phyloP scores from a whole-genome alignment of 108 stramenopile genomes.

The Skeletonema menzelii region DNA sequence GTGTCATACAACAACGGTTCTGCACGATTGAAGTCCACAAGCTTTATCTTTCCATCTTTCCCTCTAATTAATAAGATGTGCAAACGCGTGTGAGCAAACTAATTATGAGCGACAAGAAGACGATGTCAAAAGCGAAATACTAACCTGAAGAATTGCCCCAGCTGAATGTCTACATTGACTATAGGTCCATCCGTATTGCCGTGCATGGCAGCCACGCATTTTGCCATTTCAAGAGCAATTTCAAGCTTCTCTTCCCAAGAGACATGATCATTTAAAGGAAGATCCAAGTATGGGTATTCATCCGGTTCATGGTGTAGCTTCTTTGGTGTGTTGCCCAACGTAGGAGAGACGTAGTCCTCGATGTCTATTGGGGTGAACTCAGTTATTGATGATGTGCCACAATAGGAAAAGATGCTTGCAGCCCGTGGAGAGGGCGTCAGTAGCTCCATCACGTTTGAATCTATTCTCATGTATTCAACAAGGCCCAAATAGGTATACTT shows the following conservation, averaged over 20 bases:
- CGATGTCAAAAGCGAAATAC: background rate
- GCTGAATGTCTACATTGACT: conserved; percentile 71
- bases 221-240: conserved; percentile 68
- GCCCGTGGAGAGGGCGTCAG: conserved; percentile 61
- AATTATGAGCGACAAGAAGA: background rate
- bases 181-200: conserved; percentile 64
- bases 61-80: conserved; percentile 4
- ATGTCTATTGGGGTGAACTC: conserved; percentile 59
- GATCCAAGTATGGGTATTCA: background rate
- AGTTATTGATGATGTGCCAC: conserved; percentile 54
- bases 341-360: conserved; percentile 45
- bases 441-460: conserved; percentile 79
- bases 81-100: background rate
- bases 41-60: conserved; percentile 51
- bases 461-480: conserved; percentile 61
- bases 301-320: conserved; percentile 15
- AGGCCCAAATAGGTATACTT: conserved; percentile 25
- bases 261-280: conserved; percentile 53
- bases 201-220: conserved; percentile 65
- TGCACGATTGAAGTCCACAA: conserved; percentile 86
- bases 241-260: conserved; percentile 48
- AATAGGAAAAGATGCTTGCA: conserved; percentile 76
- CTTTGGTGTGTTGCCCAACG: conserved; percentile 29
- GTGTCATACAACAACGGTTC: conserved; percentile 65
- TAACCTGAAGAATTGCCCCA: conserved; percentile 57